A percentile compares a stretch with the other conserved stretches of the same genome.
phyloP scores from a whole-genome alignment of 2,329 filamentous ascomycete genomes.

The Fusarium caatingaense region DNA sequence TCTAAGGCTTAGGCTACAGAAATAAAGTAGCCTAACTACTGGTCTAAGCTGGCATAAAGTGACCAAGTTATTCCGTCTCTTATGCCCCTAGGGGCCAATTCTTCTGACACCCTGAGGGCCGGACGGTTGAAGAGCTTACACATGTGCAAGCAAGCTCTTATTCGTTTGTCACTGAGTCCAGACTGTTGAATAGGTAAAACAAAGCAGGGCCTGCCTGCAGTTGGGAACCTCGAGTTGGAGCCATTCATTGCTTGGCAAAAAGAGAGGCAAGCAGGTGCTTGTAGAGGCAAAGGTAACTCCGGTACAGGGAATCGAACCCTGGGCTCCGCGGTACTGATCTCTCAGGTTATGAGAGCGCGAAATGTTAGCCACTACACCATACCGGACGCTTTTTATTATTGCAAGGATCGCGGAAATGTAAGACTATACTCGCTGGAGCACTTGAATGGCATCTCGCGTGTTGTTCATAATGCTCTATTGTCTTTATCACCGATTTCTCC shows the following conservation, averaged over 20 bases:
- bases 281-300: conserved; percentile 11
- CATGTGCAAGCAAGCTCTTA: not conserved
- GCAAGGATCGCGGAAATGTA: accelerated
- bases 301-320: conserved; percentile 47
- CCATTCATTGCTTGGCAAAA: not conserved
- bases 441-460: not conserved
- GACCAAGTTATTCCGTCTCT: too few relatives aligned
- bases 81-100: too few relatives aligned
- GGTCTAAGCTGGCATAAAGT: too few relatives aligned
- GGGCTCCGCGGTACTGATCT: conserved; percentile 41
- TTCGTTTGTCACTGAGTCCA: not conserved
- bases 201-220: not conserved
- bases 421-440: accelerated
- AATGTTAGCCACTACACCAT: conserved; percentile 52
- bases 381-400: conserved; percentile 40
- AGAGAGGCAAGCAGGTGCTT: too few relatives aligned
- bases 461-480: too few relatives aligned
- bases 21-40: too few relatives aligned
- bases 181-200: not conserved
- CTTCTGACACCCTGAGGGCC: too few relatives aligned
- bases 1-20: too few relatives aligned
- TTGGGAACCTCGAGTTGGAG: not conserved
- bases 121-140: not conserved
- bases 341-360: conserved; percentile 48
- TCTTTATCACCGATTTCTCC: too few relatives aligned